phyloP scores from a whole-genome alignment of 305 asterid genomes.

The Fraxinus sp. region DNA sequence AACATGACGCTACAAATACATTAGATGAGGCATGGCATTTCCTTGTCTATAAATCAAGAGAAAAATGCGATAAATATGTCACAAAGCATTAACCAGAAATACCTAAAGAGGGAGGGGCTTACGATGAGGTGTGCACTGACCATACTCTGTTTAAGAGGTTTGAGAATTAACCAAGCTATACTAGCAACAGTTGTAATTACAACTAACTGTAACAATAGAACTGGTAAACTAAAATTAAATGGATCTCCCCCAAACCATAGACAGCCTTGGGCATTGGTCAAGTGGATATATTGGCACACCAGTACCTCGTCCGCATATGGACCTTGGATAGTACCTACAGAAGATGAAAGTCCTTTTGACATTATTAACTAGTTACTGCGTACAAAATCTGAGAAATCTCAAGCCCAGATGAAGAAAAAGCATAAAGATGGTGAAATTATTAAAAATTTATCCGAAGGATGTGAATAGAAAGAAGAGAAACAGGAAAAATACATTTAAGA shows the following conservation, averaged over 20 bases:
- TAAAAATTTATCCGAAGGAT: neutral
- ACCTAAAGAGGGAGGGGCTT: conserved; percentile 37
- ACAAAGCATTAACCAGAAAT: conserved; percentile 1
- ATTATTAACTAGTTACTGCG: neutral
- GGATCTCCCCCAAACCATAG: conserved; percentile 50
- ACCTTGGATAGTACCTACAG: conserved; percentile 43
- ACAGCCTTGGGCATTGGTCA: conserved; percentile 43
- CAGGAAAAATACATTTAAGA: neutral
- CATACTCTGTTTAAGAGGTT: conserved; percentile 54
- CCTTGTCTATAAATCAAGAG: neutral
- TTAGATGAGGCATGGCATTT: neutral
- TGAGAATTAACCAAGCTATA: conserved; percentile 30
- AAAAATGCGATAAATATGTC: neutral
- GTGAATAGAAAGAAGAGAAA: neutral
- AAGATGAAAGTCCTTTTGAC: conserved; percentile 12
- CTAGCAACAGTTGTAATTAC: conserved; percentile 30
- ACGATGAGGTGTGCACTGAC: conserved; percentile 65
- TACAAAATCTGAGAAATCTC: neutral
- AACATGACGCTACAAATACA: neutral
- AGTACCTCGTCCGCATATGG: conserved; percentile 31
- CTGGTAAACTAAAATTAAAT: conserved; percentile 39
- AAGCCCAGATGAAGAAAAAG: neutral
- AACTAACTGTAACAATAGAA: conserved; percentile 38
- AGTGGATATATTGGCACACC: conserved; percentile 44
- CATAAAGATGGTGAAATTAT: neutral